These are phyloP conservation scores for Blastobotrys mokoenaii DNA, from an alignment of 805 yeast genomes.

Conservation along the genomic window DNA sequence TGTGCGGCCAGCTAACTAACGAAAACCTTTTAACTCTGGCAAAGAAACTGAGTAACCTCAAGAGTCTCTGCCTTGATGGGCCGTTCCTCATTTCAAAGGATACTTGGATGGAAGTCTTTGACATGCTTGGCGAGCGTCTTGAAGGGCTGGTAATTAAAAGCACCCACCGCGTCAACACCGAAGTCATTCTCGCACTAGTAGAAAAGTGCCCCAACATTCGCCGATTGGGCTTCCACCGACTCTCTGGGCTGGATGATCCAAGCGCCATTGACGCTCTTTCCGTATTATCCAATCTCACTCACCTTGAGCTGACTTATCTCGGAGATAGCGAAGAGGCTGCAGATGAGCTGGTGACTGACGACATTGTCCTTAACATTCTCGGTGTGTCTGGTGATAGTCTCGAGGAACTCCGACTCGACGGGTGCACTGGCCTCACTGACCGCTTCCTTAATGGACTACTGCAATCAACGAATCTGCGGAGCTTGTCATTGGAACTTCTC, in stretches of 20 bases:
- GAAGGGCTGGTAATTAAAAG: conserved; percentile 56
- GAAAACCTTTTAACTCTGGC: conserved; percentile 60
- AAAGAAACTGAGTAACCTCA: conserved; percentile 47
- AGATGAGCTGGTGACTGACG: conserved; percentile 62
- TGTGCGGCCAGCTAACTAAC: conserved; percentile 91
- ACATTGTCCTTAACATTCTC: conserved; percentile 51
- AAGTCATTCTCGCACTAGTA: conserved; percentile 52
- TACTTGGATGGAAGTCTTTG: conserved; percentile 73
- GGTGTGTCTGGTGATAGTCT: conserved; percentile 47
- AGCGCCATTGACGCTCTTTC: conserved; percentile 57
- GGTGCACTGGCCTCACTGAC: conserved; percentile 69
- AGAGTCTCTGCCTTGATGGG: conserved; percentile 66
- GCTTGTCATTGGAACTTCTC: conserved; percentile 48
- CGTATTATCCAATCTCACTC: conserved; percentile 44
- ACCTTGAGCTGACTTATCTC: conserved; percentile 50
- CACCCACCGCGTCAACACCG: conserved; percentile 75
- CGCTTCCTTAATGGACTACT: conserved; percentile 32
- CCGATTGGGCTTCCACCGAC: conserved; percentile 51
- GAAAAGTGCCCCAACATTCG: conserved; percentile 49
- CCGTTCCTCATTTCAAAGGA: conserved; percentile 73
- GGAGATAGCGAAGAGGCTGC: conserved; percentile 17
- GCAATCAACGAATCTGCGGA: conserved; percentile 38
- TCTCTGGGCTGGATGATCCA: conserved; percentile 61
- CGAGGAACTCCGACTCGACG: conserved; percentile 52
- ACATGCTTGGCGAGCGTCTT: conserved; percentile 44